Percentiles rank a stretch among this genome's conserved stretches.
Conservation (phyloP, 768 basidiomycete genomes). For the Pulveroboletus frians region DNA sequence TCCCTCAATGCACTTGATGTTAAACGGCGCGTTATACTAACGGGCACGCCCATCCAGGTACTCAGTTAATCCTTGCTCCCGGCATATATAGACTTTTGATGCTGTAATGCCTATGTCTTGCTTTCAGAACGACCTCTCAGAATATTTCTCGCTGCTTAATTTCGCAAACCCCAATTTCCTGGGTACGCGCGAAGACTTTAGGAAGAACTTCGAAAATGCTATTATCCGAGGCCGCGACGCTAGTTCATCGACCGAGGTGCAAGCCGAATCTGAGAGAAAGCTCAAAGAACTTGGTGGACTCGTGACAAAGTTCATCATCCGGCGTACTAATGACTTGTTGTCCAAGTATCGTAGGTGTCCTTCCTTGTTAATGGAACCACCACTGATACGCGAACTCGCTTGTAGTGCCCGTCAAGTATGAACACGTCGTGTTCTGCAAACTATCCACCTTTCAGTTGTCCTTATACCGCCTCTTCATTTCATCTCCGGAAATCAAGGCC, state of each 20-base stretch:
- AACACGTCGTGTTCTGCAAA: constrained; percentile 92
- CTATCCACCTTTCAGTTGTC: constrained; percentile 79
- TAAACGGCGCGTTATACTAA: constrained; percentile 86
- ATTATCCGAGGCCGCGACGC: constrained; percentile 91
- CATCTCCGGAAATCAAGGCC: constrained; percentile 88
- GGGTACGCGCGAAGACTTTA: constrained; percentile 83
- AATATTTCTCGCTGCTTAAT: constrained; percentile 90
- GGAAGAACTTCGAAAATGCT: constrained; percentile 90
- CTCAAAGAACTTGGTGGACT: constrained; percentile 84
- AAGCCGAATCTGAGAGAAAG: constrained; percentile 82
- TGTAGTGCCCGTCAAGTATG: constrained; percentile 96
- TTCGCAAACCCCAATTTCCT: constrained; percentile 91
- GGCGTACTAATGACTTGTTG: constrained; percentile 87
- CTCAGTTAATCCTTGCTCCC: background rate
- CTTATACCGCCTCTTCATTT: constrained; percentile 86
- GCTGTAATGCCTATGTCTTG: background rate
- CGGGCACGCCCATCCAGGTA: constrained; percentile 91
- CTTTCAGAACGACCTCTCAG: constrained; percentile 83
- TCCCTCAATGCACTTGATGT: constrained; percentile 80
- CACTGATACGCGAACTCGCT: constrained; percentile 8
- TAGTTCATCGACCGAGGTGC: constrained; percentile 71
- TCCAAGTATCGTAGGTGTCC: constrained; percentile 82
- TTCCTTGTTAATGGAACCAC: background rate
- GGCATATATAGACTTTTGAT: constrained; percentile 7
- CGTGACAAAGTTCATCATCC: constrained; percentile 91